A percentile compares a stretch with the other conserved stretches of the same genome.
phyloP scores from a whole-genome alignment of 164 flowering plant genomes.

The Piper longum region DNA sequence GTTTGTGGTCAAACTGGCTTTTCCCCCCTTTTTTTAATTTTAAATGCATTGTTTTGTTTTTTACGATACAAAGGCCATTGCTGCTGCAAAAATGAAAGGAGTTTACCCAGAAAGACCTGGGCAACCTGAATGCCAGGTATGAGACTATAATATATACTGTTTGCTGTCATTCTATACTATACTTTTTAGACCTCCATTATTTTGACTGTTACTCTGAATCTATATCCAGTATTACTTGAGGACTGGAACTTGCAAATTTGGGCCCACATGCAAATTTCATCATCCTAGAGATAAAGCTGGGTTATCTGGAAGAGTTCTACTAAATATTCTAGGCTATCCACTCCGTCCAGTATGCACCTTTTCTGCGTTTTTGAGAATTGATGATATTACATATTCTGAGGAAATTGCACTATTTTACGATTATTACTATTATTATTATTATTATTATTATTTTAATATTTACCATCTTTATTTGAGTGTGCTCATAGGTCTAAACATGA shows the following conservation, averaged over 20 bases:
- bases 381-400: neutral
- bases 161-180: neutral
- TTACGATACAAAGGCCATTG: slow-evolving; percentile 59
- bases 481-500: neutral
- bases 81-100: slow-evolving; percentile 78
- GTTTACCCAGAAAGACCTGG: slow-evolving; percentile 91
- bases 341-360: slow-evolving; percentile 69
- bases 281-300: slow-evolving; percentile 97
- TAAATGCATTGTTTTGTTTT: no score
- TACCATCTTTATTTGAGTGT: neutral
- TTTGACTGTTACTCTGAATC: neutral
- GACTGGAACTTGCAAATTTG: slow-evolving; percentile 96
- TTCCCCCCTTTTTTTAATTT: neutral
- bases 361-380: neutral
- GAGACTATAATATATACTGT: neutral
- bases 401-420: no score
- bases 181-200: neutral
- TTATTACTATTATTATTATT: no score
- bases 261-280: slow-evolving; percentile 94
- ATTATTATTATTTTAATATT: neutral
- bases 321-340: slow-evolving; percentile 86
- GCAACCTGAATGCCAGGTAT: slow-evolving; percentile 96
- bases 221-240: slow-evolving; percentile 67
- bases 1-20: neutral
- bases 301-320: slow-evolving; percentile 64